Evolutionary conservation across 345 rosid species (phyloP), one percentile per base, ranked within the genome.

Genomic region (Eucalyptus erythrocorys): DNA sequence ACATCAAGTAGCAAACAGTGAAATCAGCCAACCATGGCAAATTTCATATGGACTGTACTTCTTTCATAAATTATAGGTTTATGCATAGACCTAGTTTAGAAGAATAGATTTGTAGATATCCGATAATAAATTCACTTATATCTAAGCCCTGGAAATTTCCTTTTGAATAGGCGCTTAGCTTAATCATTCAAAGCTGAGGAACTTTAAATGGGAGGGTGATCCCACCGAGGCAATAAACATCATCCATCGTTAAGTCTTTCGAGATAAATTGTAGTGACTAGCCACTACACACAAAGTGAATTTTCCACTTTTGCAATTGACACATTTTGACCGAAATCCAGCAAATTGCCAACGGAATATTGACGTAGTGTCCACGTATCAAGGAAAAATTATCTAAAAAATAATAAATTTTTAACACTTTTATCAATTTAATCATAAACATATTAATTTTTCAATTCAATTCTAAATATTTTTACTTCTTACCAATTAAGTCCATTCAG

Each of bases 331-430:
- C 5, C 5, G 76, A n/a, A 64, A 64, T n/a, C 16, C 21, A 14
- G 1, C 37, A 13, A 64, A 64, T n/a, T 30, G 32, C 71, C 9
- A 4, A 14, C 2, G 19, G 19, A n/a, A 64, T n/a, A 30, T 13
- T n/a, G 19, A 64, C 5, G 19, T n/a, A 5, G 37, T 64, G 19
- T 30, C 34, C 37, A 13, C 5, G 0, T n/a, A n/a, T 3, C 6
- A 49, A 49, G 24, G 9, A 0, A 51, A 51, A 51, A 51, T 51
- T 51, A 51, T 51, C 10, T 51, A 51, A 8, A 51, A 51, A 51
- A 3, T 51, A 2, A 51, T 51, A 19, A 51, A 51, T 7, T 0
- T 21, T 19, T 51, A 19, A 0, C 10, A 21, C 26, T 51, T 51
- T 51, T 21, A 51, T 51, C 26, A 51, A 51, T 51, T 7, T 51